A percentile compares a stretch with the other conserved stretches of the same genome.
Evolutionary conservation across 139 green algal species (phyloP).

Genomic region (Ettlia oleoabundans): DNA sequence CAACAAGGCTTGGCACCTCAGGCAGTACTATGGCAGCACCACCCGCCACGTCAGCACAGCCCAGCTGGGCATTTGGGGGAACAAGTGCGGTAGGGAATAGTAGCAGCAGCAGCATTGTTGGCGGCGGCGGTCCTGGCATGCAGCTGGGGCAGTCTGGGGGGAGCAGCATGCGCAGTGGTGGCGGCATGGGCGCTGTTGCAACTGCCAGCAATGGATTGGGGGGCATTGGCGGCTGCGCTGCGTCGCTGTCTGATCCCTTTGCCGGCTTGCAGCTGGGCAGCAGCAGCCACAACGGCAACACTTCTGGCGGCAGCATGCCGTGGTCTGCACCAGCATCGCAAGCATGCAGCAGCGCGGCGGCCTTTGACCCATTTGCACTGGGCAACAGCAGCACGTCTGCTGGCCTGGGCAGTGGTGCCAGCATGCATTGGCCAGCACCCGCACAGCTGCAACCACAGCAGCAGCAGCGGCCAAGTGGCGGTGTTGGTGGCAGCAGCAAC

Average conservation of each 20-base stretch:
- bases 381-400: background rate
- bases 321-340: too few relatives aligned
- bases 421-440: too few relatives aligned
- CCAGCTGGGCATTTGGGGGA: slow-evolving; percentile 4
- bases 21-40: background rate
- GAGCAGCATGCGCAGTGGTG: background rate
- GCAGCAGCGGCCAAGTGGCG: too few relatives aligned
- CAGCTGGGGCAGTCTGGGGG: background rate
- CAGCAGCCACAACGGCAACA: too few relatives aligned
- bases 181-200: background rate
- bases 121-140: background rate
- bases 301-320: background rate
- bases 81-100: too few relatives aligned
- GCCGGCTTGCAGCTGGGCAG: slow-evolving; percentile 4
- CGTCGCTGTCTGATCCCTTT: slow-evolving; percentile 20
- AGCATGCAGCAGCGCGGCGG: background rate
- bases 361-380: slow-evolving; percentile 10
- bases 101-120: background rate
- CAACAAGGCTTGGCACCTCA: background rate
- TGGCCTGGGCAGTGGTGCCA: too few relatives aligned
- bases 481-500: too few relatives aligned
- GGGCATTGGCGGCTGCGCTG: background rate
- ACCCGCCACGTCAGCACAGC: background rate
- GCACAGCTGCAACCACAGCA: too few relatives aligned
- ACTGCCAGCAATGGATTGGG: background rate